Percentiles rank a stretch among this genome's conserved stretches.
phyloP scores from a whole-genome alignment of 75 land plant genomes.

The Cunninghamia lanceolata region DNA sequence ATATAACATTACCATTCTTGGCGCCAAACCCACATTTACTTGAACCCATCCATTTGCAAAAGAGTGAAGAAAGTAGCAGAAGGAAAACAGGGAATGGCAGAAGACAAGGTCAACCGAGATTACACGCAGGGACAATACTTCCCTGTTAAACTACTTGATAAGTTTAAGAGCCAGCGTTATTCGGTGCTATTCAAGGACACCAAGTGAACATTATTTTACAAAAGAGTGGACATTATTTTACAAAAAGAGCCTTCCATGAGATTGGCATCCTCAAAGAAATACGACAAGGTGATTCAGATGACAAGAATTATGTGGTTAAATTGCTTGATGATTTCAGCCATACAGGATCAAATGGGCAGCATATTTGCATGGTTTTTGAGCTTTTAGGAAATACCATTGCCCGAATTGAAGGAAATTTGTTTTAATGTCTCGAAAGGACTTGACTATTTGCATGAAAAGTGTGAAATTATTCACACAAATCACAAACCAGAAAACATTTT shows the following conservation, averaged over 20 bases:
- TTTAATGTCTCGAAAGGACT: conserved; percentile 61
- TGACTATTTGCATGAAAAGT: conserved; percentile 78
- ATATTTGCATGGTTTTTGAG: conserved; percentile 97
- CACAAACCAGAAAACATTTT: conserved; percentile 93
- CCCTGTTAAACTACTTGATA: too few relatives aligned
- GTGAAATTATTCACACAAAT: conserved; percentile 92
- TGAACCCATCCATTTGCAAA: too few relatives aligned
- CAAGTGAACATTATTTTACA: conserved; percentile 82
- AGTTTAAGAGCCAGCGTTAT: too few relatives aligned
- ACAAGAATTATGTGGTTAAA: conserved; percentile 73
- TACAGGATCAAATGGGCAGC: conserved; percentile 78
- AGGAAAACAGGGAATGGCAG: too few relatives aligned
- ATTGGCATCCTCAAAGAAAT: conserved; percentile 78
- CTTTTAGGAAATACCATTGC: conserved; percentile 83
- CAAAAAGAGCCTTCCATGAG: conserved; percentile 88
- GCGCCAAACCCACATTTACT: too few relatives aligned
- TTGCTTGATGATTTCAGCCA: conserved; percentile 88
- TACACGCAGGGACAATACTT: too few relatives aligned
- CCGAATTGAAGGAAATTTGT: conserved; percentile 73
- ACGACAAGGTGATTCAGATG: conserved; percentile 58
- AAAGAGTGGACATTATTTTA: conserved; percentile 84
- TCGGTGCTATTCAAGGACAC: conserved; percentile 28
- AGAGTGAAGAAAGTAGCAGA: too few relatives aligned
- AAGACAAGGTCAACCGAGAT: too few relatives aligned
- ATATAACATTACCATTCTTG: too few relatives aligned